Evolutionary conservation across 2,329 filamentous ascomycete genomes (phyloP).

Genomic region (Colletotrichum sp.): DNA sequence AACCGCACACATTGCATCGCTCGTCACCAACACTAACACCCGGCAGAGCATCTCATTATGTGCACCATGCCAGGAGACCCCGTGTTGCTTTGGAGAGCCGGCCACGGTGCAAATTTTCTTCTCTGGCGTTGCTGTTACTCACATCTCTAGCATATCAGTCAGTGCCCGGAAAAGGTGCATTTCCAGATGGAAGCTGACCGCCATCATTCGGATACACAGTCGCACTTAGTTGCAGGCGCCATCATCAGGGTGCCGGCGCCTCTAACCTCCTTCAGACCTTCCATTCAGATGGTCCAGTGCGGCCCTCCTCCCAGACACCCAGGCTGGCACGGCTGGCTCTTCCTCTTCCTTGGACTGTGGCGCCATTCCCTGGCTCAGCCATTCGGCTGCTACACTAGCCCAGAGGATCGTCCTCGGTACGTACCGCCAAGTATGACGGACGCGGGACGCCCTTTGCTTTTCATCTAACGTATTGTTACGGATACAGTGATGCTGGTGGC

Average conservation of each 20-base stretch:
- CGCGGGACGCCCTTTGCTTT: background rate
- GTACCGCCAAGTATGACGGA: constrained; percentile 1
- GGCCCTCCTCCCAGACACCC: background rate
- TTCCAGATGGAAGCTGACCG: background rate
- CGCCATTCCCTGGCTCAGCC: constrained; percentile 11
- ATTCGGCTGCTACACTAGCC: constrained; percentile 13
- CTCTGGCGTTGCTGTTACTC: background rate
- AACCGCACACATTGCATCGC: background rate
- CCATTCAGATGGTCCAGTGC: background rate
- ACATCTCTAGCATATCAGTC: background rate
- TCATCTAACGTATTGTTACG: constrained; percentile 12
- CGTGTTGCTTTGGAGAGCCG: background rate
- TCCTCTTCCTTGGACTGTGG: background rate
- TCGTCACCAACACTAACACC: background rate
- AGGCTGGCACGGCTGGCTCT: background rate
- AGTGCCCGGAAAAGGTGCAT: background rate
- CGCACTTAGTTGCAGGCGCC: background rate
- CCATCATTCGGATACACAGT: background rate
- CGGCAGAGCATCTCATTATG: background rate
- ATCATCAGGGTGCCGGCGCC: background rate
- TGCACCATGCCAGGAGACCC: background rate
- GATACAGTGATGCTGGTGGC: constrained; percentile 1
- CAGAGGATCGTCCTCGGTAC: constrained; percentile 7
- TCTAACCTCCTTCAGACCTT: background rate
- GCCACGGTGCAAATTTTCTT: background rate